Percentiles rank a stretch among this genome's conserved stretches.
phyloP scores from a whole-genome alignment of 129 eudicot genomes.

The Mikania micrantha region DNA sequence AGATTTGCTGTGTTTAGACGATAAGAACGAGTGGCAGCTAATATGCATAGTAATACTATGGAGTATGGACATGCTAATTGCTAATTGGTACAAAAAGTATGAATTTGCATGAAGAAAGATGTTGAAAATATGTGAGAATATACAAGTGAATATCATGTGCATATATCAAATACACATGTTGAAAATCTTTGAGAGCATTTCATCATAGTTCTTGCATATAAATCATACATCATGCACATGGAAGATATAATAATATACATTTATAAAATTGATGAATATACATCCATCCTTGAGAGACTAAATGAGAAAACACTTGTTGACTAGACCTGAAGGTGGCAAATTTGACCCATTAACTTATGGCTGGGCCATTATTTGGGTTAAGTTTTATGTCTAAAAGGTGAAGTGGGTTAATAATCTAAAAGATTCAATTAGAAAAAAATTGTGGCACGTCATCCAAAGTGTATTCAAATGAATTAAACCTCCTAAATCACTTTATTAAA shows the following conservation, averaged over 20 bases:
- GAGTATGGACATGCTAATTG: background rate
- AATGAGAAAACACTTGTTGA: too few species aligned
- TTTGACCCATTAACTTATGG: background rate
- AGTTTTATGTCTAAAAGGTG: background rate
- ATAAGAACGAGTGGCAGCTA: background rate
- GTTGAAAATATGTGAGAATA: background rate
- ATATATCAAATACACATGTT: background rate
- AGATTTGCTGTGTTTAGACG: background rate
- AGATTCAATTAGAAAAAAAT: background rate
- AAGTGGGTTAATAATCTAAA: background rate
- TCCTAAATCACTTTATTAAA: background rate
- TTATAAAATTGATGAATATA: background rate
- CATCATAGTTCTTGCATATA: background rate
- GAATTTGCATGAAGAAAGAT: background rate
- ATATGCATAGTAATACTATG: background rate
- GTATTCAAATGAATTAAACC: background rate
- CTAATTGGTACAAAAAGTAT: background rate
- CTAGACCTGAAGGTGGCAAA: background rate
- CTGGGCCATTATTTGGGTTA: background rate
- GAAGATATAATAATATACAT: too few species aligned
- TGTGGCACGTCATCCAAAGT: background rate
- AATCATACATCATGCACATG: background rate
- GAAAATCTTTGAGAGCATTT: background rate
- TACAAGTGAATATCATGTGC: background rate
- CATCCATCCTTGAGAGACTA: too few species aligned